phyloP scores from a whole-genome alignment of 2,329 filamentous ascomycete genomes.

The Penicillium sp. region DNA sequence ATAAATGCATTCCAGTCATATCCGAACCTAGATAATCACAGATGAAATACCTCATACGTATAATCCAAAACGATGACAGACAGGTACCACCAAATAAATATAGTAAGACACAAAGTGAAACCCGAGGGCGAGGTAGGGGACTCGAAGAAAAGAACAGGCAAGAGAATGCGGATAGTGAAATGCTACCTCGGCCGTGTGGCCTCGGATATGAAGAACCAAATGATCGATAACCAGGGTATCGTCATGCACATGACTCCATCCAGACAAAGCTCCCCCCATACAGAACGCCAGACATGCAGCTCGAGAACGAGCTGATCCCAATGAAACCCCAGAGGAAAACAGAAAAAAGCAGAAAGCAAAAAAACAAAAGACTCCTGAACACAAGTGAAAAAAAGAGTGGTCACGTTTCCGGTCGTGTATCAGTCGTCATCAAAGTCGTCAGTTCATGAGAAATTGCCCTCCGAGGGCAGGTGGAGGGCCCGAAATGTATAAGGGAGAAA shows the following conservation, averaged over 20 bases:
- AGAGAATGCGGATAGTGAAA: neutral
- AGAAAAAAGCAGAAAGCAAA: constrained; percentile 26
- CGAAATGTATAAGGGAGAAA: constrained; percentile 18
- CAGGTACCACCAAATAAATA: constrained; percentile 20
- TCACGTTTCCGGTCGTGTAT: constrained; percentile 31
- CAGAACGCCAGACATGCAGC: constrained; percentile 35
- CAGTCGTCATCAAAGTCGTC: constrained; percentile 38
- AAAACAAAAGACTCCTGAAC: constrained; percentile 32
- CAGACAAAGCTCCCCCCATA: constrained; percentile 23
- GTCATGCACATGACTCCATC: constrained; percentile 35
- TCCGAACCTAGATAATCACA: constrained; percentile 16
- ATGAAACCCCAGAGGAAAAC: constrained; percentile 17
- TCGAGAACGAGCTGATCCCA: constrained; percentile 12
- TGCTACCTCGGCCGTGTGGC: constrained; percentile 17
- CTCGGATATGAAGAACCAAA: constrained; percentile 19
- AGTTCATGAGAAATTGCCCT: constrained; percentile 33
- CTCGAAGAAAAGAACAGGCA: neutral
- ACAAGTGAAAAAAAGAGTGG: constrained; percentile 15
- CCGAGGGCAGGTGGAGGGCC: constrained; percentile 16
- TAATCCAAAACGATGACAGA: constrained; percentile 10
- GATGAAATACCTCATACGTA: constrained; percentile 7
- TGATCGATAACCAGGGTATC: constrained; percentile 34
- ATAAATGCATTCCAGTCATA: constrained; percentile 21
- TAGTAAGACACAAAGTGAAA: constrained; percentile 29
- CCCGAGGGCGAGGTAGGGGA: neutral